Conservation (phyloP, 2,329 filamentous ascomycete species). For the Chalaropsis thielavioides region DNA sequence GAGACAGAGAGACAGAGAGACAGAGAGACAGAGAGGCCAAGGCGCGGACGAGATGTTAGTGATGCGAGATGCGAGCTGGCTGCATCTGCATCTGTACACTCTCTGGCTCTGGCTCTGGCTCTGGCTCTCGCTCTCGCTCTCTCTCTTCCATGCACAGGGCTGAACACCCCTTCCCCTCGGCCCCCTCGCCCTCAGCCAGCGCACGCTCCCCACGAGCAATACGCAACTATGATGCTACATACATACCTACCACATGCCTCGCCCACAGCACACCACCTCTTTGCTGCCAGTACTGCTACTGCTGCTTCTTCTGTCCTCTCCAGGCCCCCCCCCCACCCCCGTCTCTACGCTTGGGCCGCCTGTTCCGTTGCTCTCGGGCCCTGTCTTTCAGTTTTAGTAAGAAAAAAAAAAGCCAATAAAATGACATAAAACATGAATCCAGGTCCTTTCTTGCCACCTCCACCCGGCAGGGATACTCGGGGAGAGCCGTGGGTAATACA, state of each 20-base stretch:
- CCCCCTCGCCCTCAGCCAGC: background rate
- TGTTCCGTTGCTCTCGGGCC: constrained; percentile 1
- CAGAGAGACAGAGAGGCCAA: no score
- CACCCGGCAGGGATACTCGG: background rate
- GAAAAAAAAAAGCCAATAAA: background rate
- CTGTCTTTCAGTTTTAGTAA: background rate
- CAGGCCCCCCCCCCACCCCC: background rate
- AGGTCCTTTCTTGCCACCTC: background rate
- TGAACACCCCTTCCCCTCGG: background rate
- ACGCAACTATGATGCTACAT: background rate
- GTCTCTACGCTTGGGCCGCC: constrained; percentile 1
- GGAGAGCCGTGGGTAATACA: background rate
- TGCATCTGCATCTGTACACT: no score
- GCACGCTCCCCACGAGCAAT: background rate
- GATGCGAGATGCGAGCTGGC: no score
- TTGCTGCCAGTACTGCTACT: background rate
- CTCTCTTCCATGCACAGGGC: background rate
- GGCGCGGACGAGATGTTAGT: no score
- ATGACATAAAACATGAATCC: background rate
- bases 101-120: background rate
- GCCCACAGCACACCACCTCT: background rate
- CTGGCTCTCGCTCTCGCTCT: background rate
- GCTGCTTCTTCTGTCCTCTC: background rate
- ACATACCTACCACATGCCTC: no score
- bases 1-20: no score